These are phyloP conservation scores for Pulveroboletus ridleyi DNA, from an alignment of 1,284 basidiomycete species.

Conservation along the genomic window DNA sequence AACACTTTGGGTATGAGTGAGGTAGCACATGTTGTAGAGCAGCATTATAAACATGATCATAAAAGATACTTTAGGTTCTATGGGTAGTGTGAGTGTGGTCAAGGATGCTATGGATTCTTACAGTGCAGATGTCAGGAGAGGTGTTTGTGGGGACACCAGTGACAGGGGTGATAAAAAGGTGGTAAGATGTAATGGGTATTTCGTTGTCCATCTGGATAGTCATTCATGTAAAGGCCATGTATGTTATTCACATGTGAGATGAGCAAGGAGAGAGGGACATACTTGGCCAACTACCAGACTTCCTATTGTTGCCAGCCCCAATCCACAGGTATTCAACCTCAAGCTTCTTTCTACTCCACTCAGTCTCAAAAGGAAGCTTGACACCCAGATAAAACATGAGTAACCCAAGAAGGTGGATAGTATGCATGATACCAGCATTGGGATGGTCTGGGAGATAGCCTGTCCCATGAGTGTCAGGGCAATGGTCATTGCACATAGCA, in stretches of 20 bases:
- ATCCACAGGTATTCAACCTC: slow-evolving; percentile 79
- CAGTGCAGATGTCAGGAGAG: slow-evolving; percentile 23
- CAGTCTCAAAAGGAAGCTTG: slow-evolving; percentile 79
- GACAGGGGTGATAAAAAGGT: slow-evolving; percentile 35
- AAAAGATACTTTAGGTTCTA: slow-evolving; percentile 54
- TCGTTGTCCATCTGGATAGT: slow-evolving; percentile 62
- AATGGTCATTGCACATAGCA: background rate
- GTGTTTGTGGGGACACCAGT: slow-evolving; percentile 30
- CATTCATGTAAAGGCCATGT: background rate
- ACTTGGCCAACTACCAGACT: slow-evolving; percentile 78
- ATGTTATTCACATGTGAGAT: background rate
- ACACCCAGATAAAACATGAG: slow-evolving; percentile 85
- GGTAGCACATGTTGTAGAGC: slow-evolving; percentile 77
- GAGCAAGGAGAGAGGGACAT: slow-evolving; percentile 28
- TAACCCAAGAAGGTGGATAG: slow-evolving; percentile 77
- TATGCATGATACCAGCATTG: slow-evolving; percentile 82
- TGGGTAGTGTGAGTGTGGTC: slow-evolving; percentile 27
- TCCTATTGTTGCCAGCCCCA: slow-evolving; percentile 65
- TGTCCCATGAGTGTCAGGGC: slow-evolving; percentile 32
- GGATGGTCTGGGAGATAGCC: slow-evolving; percentile 84
- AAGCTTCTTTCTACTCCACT: slow-evolving; percentile 67
- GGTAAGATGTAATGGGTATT: slow-evolving; percentile 72
- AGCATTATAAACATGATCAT: slow-evolving; percentile 83
- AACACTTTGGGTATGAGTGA: slow-evolving; percentile 77
- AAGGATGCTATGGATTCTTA: slow-evolving; percentile 31